Evolutionary conservation across 768 basidiomycete genomes (phyloP).

Genomic region (Tricholoma flavovirens): DNA sequence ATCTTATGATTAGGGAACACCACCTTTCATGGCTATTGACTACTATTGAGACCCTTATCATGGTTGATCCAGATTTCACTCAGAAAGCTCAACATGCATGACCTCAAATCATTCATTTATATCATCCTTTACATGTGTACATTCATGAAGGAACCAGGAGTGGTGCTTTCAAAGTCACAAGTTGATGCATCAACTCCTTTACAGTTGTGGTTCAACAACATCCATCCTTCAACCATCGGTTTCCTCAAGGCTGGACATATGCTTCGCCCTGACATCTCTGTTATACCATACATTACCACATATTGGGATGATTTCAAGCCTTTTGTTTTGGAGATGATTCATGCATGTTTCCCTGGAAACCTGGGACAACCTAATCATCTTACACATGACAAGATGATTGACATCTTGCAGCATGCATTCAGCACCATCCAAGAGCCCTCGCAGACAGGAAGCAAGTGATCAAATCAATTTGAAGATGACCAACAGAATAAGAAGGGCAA

Average conservation of each 20-base stretch:
- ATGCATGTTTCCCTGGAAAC: not conserved
- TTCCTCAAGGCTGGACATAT: too few relatives aligned
- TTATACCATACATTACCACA: too few relatives aligned
- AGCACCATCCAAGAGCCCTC: not conserved
- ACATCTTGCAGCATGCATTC: not conserved
- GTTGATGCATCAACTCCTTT: too few relatives aligned
- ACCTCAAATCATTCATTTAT: not conserved
- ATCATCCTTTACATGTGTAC: too few relatives aligned
- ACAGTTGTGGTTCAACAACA: too few relatives aligned
- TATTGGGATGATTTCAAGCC: too few relatives aligned
- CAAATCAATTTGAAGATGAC: not conserved
- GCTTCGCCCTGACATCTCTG: too few relatives aligned
- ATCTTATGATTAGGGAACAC: not conserved
- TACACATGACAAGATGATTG: too few relatives aligned
- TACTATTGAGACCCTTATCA: not conserved
- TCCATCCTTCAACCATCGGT: too few relatives aligned
- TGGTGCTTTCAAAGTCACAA: not conserved
- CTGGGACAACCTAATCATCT: not conserved
- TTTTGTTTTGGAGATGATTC: not conserved
- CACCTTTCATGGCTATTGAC: constrained; percentile 1
- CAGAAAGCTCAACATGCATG: not conserved
- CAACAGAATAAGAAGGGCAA: too few relatives aligned
- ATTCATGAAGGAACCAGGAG: not conserved
- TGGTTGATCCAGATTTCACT: too few relatives aligned
- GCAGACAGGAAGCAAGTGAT: not conserved